Evolutionary conservation across 2,329 filamentous ascomycete genomes (phyloP).

Genomic region (Hypoxylon sp.): DNA sequence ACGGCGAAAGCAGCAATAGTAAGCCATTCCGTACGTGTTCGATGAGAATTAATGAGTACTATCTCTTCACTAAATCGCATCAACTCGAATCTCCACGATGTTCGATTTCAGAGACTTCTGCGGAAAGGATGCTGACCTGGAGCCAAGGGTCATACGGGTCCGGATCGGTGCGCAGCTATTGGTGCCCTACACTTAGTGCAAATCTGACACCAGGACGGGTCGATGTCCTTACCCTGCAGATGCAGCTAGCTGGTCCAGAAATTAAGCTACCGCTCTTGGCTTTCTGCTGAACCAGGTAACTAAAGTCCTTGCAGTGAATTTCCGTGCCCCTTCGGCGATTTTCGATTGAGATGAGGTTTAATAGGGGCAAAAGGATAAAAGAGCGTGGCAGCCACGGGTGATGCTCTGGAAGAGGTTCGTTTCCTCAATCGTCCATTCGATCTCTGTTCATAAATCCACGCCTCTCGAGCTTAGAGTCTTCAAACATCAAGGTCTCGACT

Average conservation of each 20-base stretch:
- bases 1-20: neutral
- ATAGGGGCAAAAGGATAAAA: constrained; percentile 30
- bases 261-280: constrained; percentile 29
- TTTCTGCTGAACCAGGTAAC: constrained; percentile 29
- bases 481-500: constrained; percentile 3
- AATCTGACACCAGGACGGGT: constrained; percentile 23
- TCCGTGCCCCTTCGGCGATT: constrained; percentile 9
- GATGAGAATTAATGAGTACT: constrained; percentile 3
- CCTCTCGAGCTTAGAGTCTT: neutral
- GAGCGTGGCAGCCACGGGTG: constrained; percentile 6
- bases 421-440: constrained; percentile 2
- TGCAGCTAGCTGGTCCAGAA: constrained; percentile 27
- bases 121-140: constrained; percentile 12
- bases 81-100: constrained; percentile 11
- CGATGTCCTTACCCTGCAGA: constrained; percentile 15
- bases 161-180: constrained; percentile 21
- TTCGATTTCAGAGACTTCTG: constrained; percentile 17
- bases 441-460: neutral
- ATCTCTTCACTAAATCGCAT: constrained; percentile 13
- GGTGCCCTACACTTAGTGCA: constrained; percentile 8
- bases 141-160: constrained; percentile 31
- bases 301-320: constrained; percentile 18
- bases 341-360: constrained; percentile 17
- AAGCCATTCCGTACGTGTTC: constrained; percentile 16
- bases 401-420: constrained; percentile 1